A percentile compares a stretch with the other conserved stretches of the same genome.
Conservation (phyloP, 2,329 filamentous ascomycete genomes). For the Hawksworthiomyces lignivorus region DNA sequence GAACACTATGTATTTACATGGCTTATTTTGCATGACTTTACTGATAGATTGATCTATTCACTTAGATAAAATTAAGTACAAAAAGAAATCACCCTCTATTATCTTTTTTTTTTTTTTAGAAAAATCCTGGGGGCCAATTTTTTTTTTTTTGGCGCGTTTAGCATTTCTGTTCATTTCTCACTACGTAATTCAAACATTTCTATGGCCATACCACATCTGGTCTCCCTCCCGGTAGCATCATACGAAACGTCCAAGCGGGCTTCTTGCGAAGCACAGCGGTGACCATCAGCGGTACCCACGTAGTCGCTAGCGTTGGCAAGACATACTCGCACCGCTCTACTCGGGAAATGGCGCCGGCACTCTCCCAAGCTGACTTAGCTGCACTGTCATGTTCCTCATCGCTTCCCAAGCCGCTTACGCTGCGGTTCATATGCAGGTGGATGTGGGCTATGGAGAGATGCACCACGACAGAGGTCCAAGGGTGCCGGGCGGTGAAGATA, state of each 20-base stretch:
- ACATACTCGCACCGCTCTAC: slow-evolving; percentile 25
- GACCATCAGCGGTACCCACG: slow-evolving; percentile 22
- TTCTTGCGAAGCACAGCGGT: slow-evolving; percentile 15
- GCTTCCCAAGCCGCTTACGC: too few relatives aligned
- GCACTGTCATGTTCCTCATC: neutral
- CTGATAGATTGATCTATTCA: too few relatives aligned
- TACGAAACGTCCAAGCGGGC: slow-evolving; percentile 23
- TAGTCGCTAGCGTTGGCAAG: slow-evolving; percentile 22
- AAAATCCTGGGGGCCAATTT: too few relatives aligned
- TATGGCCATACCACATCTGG: slow-evolving; percentile 7
- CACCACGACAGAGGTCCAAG: slow-evolving; percentile 20
- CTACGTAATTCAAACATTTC: too few relatives aligned
- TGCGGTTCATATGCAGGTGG: slow-evolving; percentile 12
- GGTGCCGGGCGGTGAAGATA: slow-evolving; percentile 17
- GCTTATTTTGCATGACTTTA: too few relatives aligned
- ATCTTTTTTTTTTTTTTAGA: too few relatives aligned
- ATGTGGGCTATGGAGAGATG: slow-evolving; percentile 24
- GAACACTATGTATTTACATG: too few relatives aligned
- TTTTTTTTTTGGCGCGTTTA: too few relatives aligned
- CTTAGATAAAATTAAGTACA: too few relatives aligned
- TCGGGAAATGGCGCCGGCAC: slow-evolving; percentile 8
- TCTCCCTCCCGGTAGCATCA: slow-evolving; percentile 17
- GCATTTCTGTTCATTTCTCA: too few relatives aligned
- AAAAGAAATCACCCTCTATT: too few relatives aligned
- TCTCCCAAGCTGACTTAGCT: slow-evolving; percentile 17